phyloP scores from a whole-genome alignment of 2,329 filamentous ascomycete species.

The Scedosporium aurantiacum region DNA sequence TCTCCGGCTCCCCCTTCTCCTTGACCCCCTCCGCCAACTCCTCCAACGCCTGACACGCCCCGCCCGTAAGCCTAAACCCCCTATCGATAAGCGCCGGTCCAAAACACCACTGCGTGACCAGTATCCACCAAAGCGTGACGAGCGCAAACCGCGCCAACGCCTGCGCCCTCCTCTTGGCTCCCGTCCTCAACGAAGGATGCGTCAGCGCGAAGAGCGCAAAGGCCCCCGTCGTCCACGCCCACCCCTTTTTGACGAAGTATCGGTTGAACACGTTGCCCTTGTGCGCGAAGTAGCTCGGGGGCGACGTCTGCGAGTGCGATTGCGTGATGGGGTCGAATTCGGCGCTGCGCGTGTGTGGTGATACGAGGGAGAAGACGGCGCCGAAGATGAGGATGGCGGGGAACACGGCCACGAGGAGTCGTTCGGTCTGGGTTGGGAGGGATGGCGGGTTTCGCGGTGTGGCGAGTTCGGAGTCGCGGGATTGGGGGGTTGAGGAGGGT shows the following conservation, averaged over 20 bases:
- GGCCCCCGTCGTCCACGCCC: constrained; percentile 76
- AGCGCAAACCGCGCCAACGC: constrained; percentile 58
- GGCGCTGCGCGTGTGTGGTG: constrained; percentile 55
- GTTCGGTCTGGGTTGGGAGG: constrained; percentile 60
- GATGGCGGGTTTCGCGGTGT: constrained; percentile 39
- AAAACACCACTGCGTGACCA: constrained; percentile 95
- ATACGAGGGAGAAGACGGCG: constrained; percentile 67
- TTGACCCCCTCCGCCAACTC: constrained; percentile 39
- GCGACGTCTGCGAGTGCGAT: constrained; percentile 47
- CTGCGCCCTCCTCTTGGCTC: constrained; percentile 29
- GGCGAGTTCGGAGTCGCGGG: not conserved
- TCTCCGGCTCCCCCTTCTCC: constrained; percentile 29
- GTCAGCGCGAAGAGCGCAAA: constrained; percentile 60
- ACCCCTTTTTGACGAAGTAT: constrained; percentile 89
- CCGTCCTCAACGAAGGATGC: constrained; percentile 43
- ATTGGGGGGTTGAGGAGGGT: not conserved
- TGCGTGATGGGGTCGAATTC: constrained; percentile 53
- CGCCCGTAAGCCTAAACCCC: constrained; percentile 78
- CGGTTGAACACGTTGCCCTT: constrained; percentile 90
- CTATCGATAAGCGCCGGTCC: constrained; percentile 84
- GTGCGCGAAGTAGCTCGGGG: constrained; percentile 81
- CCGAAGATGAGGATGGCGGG: constrained; percentile 70
- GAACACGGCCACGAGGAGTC: constrained; percentile 56
- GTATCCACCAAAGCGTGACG: constrained; percentile 69
- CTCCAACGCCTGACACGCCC: constrained; percentile 58